These are phyloP conservation scores for Panicum miliaceum DNA, from an alignment of 176 grass and related monocot genomes.

Conservation along the genomic window DNA sequence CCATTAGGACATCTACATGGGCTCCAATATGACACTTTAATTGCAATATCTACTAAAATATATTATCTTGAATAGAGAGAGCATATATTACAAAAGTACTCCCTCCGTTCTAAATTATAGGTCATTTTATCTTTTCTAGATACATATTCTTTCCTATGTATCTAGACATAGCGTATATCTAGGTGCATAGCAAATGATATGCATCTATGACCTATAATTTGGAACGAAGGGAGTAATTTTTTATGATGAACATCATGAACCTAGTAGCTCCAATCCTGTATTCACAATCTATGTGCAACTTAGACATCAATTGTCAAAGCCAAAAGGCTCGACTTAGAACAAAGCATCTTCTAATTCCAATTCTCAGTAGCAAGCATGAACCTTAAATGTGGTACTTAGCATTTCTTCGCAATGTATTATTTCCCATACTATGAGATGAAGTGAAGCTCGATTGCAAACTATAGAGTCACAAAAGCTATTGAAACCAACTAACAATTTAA, in stretches of 20 bases:
- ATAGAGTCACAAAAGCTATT: slow-evolving; percentile 1
- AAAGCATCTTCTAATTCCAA: not conserved
- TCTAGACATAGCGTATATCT: too few relatives aligned
- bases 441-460: slow-evolving; percentile 17
- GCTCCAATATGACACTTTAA: not conserved
- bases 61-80: too few relatives aligned
- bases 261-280: not conserved
- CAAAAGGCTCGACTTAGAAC: not conserved
- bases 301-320: not conserved
- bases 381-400: not conserved
- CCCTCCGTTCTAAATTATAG: too few relatives aligned
- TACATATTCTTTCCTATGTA: too few relatives aligned
- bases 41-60: not conserved
- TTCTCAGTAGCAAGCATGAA: not conserved
- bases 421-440: not conserved
- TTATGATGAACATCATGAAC: not conserved
- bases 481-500: not conserved
- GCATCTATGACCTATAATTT: too few relatives aligned
- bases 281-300: not conserved
- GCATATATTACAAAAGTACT: not conserved
- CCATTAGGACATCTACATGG: not conserved
- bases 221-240: not conserved
- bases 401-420: not conserved
- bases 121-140: too few relatives aligned
- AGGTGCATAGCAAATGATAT: too few relatives aligned